Evolutionary conservation across 768 basidiomycete species (phyloP), one percentile per base, ranked within the genome.

Genomic region (Podaxis carcinomalis): DNA sequence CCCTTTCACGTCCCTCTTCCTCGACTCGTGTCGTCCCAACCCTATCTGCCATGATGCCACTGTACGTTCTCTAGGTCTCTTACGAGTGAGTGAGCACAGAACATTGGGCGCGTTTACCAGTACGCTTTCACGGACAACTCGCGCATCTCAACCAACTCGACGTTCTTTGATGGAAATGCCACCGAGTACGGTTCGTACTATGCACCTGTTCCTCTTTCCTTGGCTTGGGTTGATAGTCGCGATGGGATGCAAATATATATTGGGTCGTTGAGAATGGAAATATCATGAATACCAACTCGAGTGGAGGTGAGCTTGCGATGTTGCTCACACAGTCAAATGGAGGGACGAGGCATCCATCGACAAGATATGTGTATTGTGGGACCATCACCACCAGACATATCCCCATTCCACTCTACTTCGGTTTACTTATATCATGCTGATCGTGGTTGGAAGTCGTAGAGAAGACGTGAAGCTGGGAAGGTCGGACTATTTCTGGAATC

Each of bases 401-500:
- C 46, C 27, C 42, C 37, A 16, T 25, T 49, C 37, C 49, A 19
- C 7, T 19, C 9, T 16, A 25, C 51, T 32, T 37, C 21, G 0
- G 42, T 16, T 6, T 44, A 19, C 14, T 44, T 7, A 44, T 44
- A 14, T 19, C 13, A 44, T 5, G 42, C 19, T 16, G 16, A n/a
- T 57, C 23, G n/a, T 53, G 27, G 19, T 37, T 28, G 47, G 57
- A 53, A 7, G 51, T 28, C 59, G 32, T 66, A 89, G 88, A 92
- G 65, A 92, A 92, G 75, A 88, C 90, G 0, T 85, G 89, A 44
- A 82, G 84, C 59, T 92, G 90, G 90, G 79, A 70, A 16, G 92
- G 92, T 87, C 84, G 40, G 94, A 94, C 69, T 88, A 77, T 66
- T 92, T 90, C 75, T 92, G 89, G 89, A 83, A 89, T 66, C 78